Conservation (phyloP, 768 basidiomycete genomes). For the Lentinula sp. region DNA sequence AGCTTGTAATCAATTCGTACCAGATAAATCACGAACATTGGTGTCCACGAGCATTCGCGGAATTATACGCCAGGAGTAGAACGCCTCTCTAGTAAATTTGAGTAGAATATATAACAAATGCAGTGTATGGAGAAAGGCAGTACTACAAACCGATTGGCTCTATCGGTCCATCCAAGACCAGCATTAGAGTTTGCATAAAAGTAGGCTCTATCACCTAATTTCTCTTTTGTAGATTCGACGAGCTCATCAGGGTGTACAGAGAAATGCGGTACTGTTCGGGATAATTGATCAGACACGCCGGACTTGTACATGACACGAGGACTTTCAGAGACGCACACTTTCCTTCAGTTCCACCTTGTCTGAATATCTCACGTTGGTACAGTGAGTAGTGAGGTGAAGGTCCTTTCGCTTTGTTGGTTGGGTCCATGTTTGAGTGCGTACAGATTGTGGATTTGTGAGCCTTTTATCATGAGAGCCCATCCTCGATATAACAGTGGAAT, state of each 20-base stretch:
- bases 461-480: neutral
- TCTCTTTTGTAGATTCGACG: conserved; percentile 31
- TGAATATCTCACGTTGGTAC: conserved; percentile 46
- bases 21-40: conserved; percentile 39
- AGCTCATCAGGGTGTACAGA: conserved; percentile 26
- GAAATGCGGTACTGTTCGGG: neutral
- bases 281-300: too few relatives aligned
- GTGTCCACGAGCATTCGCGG: conserved; percentile 52
- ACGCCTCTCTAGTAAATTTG: conserved; percentile 31
- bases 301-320: too few relatives aligned
- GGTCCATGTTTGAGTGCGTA: conserved; percentile 29
- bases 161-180: conserved; percentile 45
- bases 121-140: neutral
- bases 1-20: conserved; percentile 15
- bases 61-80: conserved; percentile 49
- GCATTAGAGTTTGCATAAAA: conserved; percentile 51
- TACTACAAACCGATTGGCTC: conserved; percentile 35
- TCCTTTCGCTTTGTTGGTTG: conserved; percentile 38
- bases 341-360: conserved; percentile 30
- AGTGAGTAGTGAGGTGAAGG: conserved; percentile 44
- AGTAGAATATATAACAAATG: neutral
- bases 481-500: too few relatives aligned
- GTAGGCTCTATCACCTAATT: conserved; percentile 39
- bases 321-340: conserved; percentile 16
- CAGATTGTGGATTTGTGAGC: neutral